Evolutionary conservation across 768 basidiomycete genomes (phyloP), one percentile per base, ranked within the genome.

Genomic region (Amanita polypyramis): DNA sequence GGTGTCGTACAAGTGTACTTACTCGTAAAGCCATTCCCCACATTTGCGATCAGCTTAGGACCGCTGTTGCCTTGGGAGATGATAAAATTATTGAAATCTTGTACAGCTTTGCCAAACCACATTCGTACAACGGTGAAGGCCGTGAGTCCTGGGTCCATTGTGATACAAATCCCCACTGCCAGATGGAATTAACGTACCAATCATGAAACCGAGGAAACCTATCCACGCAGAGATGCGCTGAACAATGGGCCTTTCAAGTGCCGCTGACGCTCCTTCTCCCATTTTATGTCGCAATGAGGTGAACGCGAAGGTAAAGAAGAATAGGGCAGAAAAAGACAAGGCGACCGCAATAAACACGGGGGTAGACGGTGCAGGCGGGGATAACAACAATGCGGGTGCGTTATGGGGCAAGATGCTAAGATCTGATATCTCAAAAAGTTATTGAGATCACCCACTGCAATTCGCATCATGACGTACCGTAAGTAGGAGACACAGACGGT

Each of bases 21-120:
- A 89, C 86, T 85, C 37, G 77, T 81, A 53, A 88, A 89, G 5
- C 76, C 85, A 54, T 85, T 87, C 52, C 81, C 74, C n/a, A 68
- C 67, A 9, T 66, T 60, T 23, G 87, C 86, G 37, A 78, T 65
- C 37, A 89, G 67, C 29, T 76, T 65, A 1, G 82, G 81, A 4
- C 74, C 80, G 47, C 72, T 64, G 2, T 58, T 51, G 17, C 79
- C 81, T 51, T 73, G 72, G 7, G 71, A 60, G 20, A 66, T 52
- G 44, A 89, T 79, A 44, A 69, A 76, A 37, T 65, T 58, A 59
- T 90, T 90, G 65, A 90, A 89, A 57, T 87, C 85, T 45, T 80
- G 74, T 0, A 81, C 77, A 2, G 85, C 79, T 62, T 88, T 86
- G 15, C 80, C 84, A 52, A 86, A 86, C 77, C 81, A 86, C 76